Evolutionary conservation across 2,329 filamentous ascomycete genomes (phyloP).

Genomic region (Colletotrichum sp.): DNA sequence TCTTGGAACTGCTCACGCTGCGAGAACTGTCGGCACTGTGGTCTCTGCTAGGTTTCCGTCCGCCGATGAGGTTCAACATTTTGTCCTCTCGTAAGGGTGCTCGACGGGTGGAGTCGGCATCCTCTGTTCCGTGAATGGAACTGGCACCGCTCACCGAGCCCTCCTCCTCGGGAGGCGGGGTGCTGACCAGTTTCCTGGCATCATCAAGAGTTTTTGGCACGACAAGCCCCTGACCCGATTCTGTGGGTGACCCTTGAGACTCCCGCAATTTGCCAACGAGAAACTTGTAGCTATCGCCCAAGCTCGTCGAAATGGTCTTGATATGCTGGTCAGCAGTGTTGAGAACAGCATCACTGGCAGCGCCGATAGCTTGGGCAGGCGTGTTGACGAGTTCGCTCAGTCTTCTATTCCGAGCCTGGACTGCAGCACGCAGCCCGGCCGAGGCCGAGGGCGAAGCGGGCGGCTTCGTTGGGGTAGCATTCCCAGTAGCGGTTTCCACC

Average conservation of each 20-base stretch:
- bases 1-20: constrained; percentile 67
- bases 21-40: constrained; percentile 76
- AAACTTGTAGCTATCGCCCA: constrained; percentile 94
- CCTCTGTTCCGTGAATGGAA: constrained; percentile 51
- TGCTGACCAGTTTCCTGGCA: constrained; percentile 85
- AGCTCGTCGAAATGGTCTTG: constrained; percentile 87
- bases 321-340: constrained; percentile 90
- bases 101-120: constrained; percentile 34
- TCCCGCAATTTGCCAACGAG: constrained; percentile 88
- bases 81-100: constrained; percentile 60
- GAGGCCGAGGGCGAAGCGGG: constrained; percentile 38
- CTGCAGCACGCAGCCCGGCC: constrained; percentile 46
- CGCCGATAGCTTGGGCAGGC: constrained; percentile 80
- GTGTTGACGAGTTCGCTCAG: constrained; percentile 88
- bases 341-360: constrained; percentile 83
- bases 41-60: constrained; percentile 67
- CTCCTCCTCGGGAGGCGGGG: constrained; percentile 68
- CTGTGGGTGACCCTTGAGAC: constrained; percentile 52
- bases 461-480: constrained; percentile 38
- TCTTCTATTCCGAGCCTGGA: constrained; percentile 70
- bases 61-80: constrained; percentile 74
- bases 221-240: constrained; percentile 53
- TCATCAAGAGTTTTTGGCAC: constrained; percentile 93
- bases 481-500: constrained; percentile 35
- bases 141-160: constrained; percentile 63